Conservation (phyloP, 2,329 filamentous ascomycete species). For the Colletotrichum sp. region DNA sequence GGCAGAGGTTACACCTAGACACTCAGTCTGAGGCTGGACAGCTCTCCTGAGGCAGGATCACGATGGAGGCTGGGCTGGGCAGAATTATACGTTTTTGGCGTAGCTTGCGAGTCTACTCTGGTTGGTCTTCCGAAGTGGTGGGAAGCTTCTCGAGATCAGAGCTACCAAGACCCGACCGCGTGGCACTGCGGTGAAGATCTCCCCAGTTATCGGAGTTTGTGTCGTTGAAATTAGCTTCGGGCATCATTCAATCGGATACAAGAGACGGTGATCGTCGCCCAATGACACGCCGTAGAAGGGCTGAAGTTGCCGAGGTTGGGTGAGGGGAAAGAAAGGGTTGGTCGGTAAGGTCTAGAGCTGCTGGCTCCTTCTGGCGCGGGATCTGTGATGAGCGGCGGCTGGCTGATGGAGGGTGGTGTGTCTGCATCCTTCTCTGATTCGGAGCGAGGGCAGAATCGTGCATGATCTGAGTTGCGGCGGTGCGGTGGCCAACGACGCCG, state of each 20-base stretch:
- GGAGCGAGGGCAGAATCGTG: background rate
- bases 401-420: background rate
- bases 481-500: background rate
- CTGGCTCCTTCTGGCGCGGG: background rate
- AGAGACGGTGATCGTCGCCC: background rate
- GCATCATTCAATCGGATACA: background rate
- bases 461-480: background rate
- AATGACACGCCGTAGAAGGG: background rate
- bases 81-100: background rate
- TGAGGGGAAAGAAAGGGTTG: background rate
- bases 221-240: constrained; percentile 12
- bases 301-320: constrained; percentile 12
- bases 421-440: background rate
- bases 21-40: background rate
- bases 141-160: background rate
- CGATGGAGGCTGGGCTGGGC: background rate
- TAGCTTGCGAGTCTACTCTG: constrained; percentile 4
- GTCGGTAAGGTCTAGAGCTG: background rate
- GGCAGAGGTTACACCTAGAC: background rate
- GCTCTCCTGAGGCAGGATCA: background rate
- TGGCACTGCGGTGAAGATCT: background rate
- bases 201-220: background rate
- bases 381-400: background rate
- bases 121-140: background rate
- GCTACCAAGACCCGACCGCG: background rate